Evolutionary conservation across 225 moss, liverwort and hornwort genomes (phyloP).

Genomic region (Pseudisothecium myosuroides): DNA sequence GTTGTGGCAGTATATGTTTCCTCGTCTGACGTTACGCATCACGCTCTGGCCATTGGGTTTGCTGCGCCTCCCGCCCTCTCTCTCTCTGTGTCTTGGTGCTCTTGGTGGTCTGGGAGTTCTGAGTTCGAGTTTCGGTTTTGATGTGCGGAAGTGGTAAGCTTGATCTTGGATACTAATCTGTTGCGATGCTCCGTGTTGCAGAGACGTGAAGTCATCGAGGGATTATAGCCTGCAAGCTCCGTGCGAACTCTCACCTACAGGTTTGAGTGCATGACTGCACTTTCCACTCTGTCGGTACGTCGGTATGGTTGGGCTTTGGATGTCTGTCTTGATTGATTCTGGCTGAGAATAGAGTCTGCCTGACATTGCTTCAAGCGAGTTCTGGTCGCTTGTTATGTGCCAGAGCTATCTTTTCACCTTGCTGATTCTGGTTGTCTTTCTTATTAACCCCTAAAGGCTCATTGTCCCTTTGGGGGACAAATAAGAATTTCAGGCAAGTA

Average conservation of each 20-base stretch:
- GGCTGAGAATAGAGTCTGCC: neutral
- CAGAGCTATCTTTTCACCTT: neutral
- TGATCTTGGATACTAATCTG: too few species aligned
- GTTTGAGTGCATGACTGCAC: neutral
- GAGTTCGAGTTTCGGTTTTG: too few species aligned
- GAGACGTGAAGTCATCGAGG: too few species aligned
- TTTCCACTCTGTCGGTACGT: neutral
- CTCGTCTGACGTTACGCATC: neutral
- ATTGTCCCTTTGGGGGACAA: too few species aligned
- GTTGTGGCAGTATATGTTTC: too few species aligned
- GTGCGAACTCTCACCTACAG: neutral
- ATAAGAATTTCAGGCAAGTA: too few species aligned
- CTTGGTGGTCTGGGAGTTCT: neutral
- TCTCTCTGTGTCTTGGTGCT: too few species aligned
- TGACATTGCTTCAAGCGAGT: neutral
- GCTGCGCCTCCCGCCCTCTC: too few species aligned
- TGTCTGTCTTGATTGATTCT: neutral
- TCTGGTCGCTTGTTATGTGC: too few species aligned
- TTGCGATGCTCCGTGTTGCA: too few species aligned
- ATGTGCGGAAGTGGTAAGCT: too few species aligned
- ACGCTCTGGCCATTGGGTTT: neutral
- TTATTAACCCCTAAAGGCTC: too few species aligned
- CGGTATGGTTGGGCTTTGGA: neutral
- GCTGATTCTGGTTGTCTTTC: neutral
- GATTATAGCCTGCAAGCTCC: neutral